Evolutionary conservation across 768 basidiomycete genomes (phyloP).

Genomic region (Lanmaoa rubissima): DNA sequence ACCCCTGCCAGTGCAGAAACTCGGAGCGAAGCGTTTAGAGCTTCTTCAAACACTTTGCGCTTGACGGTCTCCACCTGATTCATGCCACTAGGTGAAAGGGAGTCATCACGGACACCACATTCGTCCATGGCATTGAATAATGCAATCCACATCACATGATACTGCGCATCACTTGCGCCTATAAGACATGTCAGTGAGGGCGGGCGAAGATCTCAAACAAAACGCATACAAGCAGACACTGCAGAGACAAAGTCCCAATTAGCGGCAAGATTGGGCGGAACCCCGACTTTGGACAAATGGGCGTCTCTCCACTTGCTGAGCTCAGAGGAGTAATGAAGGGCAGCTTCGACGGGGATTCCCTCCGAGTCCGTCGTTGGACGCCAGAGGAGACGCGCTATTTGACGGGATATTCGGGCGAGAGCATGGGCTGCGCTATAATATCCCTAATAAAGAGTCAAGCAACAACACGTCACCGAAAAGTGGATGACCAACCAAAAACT

Average conservation of each 20-base stretch:
- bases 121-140: slow-evolving; percentile 82
- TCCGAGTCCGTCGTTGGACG: slow-evolving; percentile 71
- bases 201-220: neutral
- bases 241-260: slow-evolving; percentile 89
- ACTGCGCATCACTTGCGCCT: slow-evolving; percentile 85
- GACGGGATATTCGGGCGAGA: slow-evolving; percentile 77
- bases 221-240: slow-evolving; percentile 55
- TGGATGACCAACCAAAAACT: slow-evolving; percentile 64
- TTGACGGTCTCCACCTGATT: slow-evolving; percentile 67
- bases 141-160: slow-evolving; percentile 90
- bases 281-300: slow-evolving; percentile 76
- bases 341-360: slow-evolving; percentile 70
- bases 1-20: slow-evolving; percentile 89
- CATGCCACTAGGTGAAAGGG: slow-evolving; percentile 33
- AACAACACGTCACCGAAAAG: neutral
- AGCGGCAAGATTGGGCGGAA: slow-evolving; percentile 78
- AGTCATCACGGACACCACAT: slow-evolving; percentile 71
- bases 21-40: slow-evolving; percentile 79
- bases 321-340: slow-evolving; percentile 53
- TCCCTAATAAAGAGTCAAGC: slow-evolving; percentile 46
- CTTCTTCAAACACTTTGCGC: slow-evolving; percentile 75
- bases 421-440: slow-evolving; percentile 84
- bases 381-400: slow-evolving; percentile 81
- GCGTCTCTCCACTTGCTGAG: slow-evolving; percentile 74
- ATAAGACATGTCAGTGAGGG: slow-evolving; percentile 8